Evolutionary conservation across 108 stramenopile species (phyloP), one percentile per base, ranked within the genome.

Genomic region (Hondaea fermentalgiana): DNA sequence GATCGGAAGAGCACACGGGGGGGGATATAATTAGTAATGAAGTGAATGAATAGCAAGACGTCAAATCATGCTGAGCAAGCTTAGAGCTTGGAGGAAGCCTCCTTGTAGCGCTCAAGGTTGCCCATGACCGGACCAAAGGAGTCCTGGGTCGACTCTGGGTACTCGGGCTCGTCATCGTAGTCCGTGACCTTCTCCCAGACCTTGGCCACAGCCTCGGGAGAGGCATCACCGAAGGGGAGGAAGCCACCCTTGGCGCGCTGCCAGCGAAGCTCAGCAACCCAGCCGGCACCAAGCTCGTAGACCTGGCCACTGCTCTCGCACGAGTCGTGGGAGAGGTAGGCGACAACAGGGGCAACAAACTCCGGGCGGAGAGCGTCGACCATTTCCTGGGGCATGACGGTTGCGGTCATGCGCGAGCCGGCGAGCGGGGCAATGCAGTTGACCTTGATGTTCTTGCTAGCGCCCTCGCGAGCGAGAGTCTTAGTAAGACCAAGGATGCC

Each of bases 341-440:
- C 90, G 19, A 92, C 91, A 23, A 92, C 76, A 14, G 91, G 91
- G 5, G 90, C 91, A 4, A 92, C 91, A 8, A 72, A 55, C 57
- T 88, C 91, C 3, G 91, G 91, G 19, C 60, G 25, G 42, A 92
- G 90, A 25, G 88, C 87, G 19, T 60, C 60, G 44, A 92, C 28
- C 49, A 92, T 49, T 16, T 92, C 91, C 23, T 88, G 72, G 14
- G 91, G 83, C 88, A 92, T 83, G 53, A 92, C 57, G 28, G 42
- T 90, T 25, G 69, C 91, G 43, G 91, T 92, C 91, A 92, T 92
- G 28, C 88, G 60, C 16, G 88, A 89, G 51, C 64, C 89, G 5
- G 91, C 91, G 1, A 92, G 88, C 0, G 91, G 91, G 35, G 88
- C 88, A 47, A 92, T 87, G 42, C 88, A 88, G 83, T 92, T 92